phyloP scores from a whole-genome alignment of 305 asterid genomes.

The Withania somnifera region DNA sequence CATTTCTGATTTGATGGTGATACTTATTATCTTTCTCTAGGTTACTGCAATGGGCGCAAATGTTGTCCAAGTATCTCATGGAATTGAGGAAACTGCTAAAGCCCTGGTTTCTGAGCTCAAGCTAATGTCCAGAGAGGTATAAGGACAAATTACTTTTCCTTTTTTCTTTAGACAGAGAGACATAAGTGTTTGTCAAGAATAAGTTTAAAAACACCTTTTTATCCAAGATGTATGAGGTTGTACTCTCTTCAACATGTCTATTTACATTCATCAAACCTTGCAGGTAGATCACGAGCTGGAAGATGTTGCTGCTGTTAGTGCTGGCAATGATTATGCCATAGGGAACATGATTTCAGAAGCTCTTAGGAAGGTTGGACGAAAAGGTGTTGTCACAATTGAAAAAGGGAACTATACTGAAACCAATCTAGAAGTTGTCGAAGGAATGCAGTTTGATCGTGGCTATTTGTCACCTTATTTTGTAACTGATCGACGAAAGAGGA shows the following conservation, averaged over 20 bases:
- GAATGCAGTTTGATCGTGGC: conserved; percentile 85
- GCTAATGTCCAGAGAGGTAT: conserved; percentile 70
- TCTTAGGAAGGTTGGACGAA: conserved; percentile 49
- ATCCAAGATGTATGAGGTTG: neutral
- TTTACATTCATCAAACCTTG: neutral
- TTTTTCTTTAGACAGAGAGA: neutral
- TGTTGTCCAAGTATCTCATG: conserved; percentile 72
- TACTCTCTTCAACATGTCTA: neutral
- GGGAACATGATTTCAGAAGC: conserved; percentile 72
- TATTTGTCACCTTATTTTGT: conserved; percentile 71
- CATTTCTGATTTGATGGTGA: neutral
- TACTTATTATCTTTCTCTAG: conserved; percentile 17
- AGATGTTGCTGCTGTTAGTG: conserved; percentile 83
- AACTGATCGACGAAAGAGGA: conserved; percentile 56
- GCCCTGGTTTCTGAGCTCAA: conserved; percentile 65
- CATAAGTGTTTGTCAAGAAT: neutral
- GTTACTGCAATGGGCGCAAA: conserved; percentile 68
- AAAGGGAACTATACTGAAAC: conserved; percentile 57
- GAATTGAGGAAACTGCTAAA: conserved; percentile 61
- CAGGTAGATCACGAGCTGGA: conserved; percentile 81
- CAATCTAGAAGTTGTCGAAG: conserved; percentile 54
- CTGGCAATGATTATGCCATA: conserved; percentile 57
- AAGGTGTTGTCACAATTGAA: conserved; percentile 52
- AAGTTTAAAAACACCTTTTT: neutral
- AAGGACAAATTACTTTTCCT: neutral